phyloP scores from a whole-genome alignment of 148 eudicot genomes.

The Heliosperma pusillum region DNA sequence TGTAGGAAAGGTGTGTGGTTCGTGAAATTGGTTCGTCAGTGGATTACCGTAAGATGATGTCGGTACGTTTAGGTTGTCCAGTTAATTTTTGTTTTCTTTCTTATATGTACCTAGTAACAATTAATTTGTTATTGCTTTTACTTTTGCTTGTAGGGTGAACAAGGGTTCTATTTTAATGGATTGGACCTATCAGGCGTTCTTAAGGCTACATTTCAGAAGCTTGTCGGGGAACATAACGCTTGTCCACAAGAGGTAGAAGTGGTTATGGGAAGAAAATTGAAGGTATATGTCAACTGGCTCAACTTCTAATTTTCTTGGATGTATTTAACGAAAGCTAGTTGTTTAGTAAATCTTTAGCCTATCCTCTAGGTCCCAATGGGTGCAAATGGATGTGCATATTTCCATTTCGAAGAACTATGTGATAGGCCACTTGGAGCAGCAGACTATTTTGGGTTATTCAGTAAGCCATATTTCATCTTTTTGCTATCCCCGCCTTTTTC shows the following conservation, averaged over 20 bases:
- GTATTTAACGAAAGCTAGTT: neutral
- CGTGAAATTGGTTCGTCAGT: constrained; percentile 85
- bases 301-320: neutral
- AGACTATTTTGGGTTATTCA: constrained; percentile 83
- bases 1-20: constrained; percentile 76
- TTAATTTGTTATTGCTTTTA: neutral
- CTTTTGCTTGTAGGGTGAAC: constrained; percentile 52
- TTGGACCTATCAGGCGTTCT: constrained; percentile 49
- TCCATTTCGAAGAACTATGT: constrained; percentile 79
- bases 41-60: constrained; percentile 78
- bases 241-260: constrained; percentile 76
- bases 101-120: neutral
- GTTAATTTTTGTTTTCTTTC: neutral
- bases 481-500: too few species aligned
- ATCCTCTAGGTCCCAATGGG: constrained; percentile 64
- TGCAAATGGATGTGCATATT: constrained; percentile 89
- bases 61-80: constrained; percentile 39
- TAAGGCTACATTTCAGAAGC: constrained; percentile 51
- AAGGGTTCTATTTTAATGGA: constrained; percentile 76
- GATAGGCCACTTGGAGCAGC: constrained; percentile 97
- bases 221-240: constrained; percentile 54
- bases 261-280: constrained; percentile 87
- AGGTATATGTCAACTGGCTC: constrained; percentile 37
- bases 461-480: constrained; percentile 42
- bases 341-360: neutral